Evolutionary conservation across 2,329 filamentous ascomycete genomes (phyloP), one percentile per base, ranked within the genome.

Genomic region (Trichoderma semiorbis): DNA sequence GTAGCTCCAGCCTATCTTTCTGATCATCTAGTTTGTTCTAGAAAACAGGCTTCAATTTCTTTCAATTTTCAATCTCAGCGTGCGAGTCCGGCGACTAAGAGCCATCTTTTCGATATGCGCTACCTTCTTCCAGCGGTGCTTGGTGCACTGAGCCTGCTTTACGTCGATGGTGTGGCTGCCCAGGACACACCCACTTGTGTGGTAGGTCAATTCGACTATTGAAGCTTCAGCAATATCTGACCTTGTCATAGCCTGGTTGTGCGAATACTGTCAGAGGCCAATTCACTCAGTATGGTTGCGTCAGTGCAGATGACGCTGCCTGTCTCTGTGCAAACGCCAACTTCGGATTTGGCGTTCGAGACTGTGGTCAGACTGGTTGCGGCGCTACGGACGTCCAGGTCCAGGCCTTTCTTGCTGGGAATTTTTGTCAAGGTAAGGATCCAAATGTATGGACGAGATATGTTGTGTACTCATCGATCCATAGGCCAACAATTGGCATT

Each of bases 311-410:
- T 55, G 76, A 81, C 32, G 76, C 76, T 24, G 75, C 77, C 18
- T 86, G 85, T 73, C 78, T 86, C 18, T 86, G 85, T 74, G 75
- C 73, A 32, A 72, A 72, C 21, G 26, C 65, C 36, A 68, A 75
- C 53, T 75, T 80, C 55, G 68, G 71, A 39, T 77, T 73, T 69
- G 81, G 80, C 39, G 77, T 82, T 67, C 74, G 77, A n/a, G 81
- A 83, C 64, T 83, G 82, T 72, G 78, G 78, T 36, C 73, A 62
- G 30, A 30, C 72, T 28, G 75, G 77, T 11, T 82, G 81, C 63
- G 74, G 74, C 7, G 77, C 78, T 14, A 76, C 75, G 5, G 77
- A 77, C 7, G 72, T 76, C 30, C 78, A 80, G 69, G 73, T 81
- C 11, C 76, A 77, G 18, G 62, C 75, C 8, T 80, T 75, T 34